Evolutionary conservation across 345 rosid genomes (phyloP).

Genomic region (Hibiscus tridactylites): DNA sequence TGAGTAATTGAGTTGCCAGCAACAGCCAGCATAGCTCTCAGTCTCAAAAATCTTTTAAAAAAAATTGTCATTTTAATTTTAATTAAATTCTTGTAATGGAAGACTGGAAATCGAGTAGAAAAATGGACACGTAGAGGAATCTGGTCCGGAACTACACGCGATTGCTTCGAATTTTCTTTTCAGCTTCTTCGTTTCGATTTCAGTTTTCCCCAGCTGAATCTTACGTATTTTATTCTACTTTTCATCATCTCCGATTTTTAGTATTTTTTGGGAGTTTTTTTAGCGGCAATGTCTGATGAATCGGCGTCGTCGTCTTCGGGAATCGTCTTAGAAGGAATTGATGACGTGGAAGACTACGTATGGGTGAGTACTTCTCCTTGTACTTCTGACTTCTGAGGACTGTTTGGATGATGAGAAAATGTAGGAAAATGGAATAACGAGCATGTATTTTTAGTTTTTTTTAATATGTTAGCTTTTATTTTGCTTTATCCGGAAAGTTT

Average conservation of each 20-base stretch:
- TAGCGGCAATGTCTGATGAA: constrained; percentile 37
- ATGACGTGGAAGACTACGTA: constrained; percentile 54
- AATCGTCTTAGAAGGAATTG: constrained; percentile 40
- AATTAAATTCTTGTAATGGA: neutral
- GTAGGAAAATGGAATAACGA: neutral
- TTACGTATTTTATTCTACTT: neutral
- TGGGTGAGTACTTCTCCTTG: constrained; percentile 30
- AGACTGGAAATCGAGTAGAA: neutral
- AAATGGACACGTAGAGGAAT: constrained; percentile 32
- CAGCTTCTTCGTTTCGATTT: neutral
- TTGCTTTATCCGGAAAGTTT: neutral
- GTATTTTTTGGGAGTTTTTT: neutral
- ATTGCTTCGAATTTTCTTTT: constrained; percentile 14
- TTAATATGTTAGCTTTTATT: neutral
- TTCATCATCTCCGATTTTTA: neutral
- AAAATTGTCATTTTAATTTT: neutral
- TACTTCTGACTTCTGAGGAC: neutral
- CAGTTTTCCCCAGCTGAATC: neutral
- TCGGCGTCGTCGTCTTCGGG: constrained; percentile 31
- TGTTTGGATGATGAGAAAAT: constrained; percentile 21
- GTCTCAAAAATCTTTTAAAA: neutral
- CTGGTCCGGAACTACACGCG: constrained; percentile 22
- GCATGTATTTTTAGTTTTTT: too few relatives aligned
- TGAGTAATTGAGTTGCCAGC: constrained; percentile 2
- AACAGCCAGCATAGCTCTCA: neutral